These are phyloP conservation scores for Isoetes engelmannii DNA, from an alignment of 83 land plant genomes.

Conservation along the genomic window DNA sequence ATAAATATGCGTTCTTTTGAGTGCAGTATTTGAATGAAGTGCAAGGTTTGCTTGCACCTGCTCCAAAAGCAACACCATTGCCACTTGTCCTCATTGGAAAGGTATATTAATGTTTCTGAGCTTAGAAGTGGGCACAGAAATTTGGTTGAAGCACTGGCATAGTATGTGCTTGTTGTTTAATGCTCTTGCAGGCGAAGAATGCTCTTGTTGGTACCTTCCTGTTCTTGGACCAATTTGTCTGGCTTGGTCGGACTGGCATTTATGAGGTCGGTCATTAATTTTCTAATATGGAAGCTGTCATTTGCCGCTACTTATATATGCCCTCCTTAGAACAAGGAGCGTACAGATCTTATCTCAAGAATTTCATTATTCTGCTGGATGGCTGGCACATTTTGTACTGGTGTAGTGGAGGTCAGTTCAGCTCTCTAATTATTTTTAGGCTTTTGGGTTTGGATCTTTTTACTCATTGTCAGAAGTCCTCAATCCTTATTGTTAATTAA, in stretches of 20 bases:
- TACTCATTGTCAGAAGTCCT: too few species aligned
- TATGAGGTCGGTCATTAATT: slow-evolving; percentile 50
- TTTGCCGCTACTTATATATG: background rate
- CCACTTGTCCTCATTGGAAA: slow-evolving; percentile 66
- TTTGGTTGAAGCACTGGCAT: background rate
- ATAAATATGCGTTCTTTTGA: background rate
- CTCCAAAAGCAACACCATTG: slow-evolving; percentile 60
- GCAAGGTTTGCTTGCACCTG: slow-evolving; percentile 65
- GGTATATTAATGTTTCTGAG: slow-evolving; percentile 28
- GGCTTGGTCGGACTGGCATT: slow-evolving; percentile 89
- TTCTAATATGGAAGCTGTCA: too few species aligned
- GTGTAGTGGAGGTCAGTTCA: slow-evolving; percentile 67
- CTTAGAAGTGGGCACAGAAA: background rate
- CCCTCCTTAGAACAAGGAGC: slow-evolving; percentile 61
- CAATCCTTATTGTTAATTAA: too few species aligned
- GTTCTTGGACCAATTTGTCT: slow-evolving; percentile 85
- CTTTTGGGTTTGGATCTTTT: too few species aligned
- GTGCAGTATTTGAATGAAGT: slow-evolving; percentile 71
- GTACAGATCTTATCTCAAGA: slow-evolving; percentile 52
- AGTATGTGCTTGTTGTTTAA: background rate
- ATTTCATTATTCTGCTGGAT: slow-evolving; percentile 82
- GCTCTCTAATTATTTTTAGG: too few species aligned
- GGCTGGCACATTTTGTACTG: slow-evolving; percentile 64
- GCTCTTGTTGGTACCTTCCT: slow-evolving; percentile 80
- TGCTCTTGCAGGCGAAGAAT: slow-evolving; percentile 70